Percentiles rank a stretch among this genome's conserved stretches.
These are phyloP conservation scores for Quercus berberidifolia DNA, from an alignment of 306 rosid species.

Conservation along the genomic window DNA sequence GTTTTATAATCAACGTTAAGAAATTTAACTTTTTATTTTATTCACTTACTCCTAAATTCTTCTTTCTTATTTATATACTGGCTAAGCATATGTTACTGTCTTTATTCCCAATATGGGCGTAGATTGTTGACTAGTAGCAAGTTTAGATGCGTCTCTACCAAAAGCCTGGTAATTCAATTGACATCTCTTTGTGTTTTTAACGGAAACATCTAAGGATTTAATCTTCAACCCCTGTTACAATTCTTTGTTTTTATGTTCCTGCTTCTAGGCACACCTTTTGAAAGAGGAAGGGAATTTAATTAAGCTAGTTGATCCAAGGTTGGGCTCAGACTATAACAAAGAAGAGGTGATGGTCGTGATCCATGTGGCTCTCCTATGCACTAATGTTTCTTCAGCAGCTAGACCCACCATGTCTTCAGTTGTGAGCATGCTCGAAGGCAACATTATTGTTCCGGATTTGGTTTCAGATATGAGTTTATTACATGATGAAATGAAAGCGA, in stretches of 20 bases:
- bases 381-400: constrained; percentile 21
- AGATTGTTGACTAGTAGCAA: too few relatives aligned
- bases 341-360: constrained; percentile 29
- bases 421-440: constrained; percentile 51
- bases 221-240: too few relatives aligned
- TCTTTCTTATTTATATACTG: too few relatives aligned
- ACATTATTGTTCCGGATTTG: constrained; percentile 11
- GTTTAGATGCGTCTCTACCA: too few relatives aligned
- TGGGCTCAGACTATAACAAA: constrained; percentile 25
- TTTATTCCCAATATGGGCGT: too few relatives aligned
- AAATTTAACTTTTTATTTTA: too few relatives aligned
- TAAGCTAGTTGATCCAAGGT: constrained; percentile 38
- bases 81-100: too few relatives aligned
- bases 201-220: too few relatives aligned
- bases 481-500: constrained; percentile 11
- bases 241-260: background rate
- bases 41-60: too few relatives aligned
- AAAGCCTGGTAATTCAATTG: too few relatives aligned
- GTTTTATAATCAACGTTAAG: too few relatives aligned
- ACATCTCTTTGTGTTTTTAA: too few relatives aligned
- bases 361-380: constrained; percentile 35
- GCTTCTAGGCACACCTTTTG: constrained; percentile 28
- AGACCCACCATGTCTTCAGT: constrained; percentile 44
- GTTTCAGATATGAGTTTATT: background rate
- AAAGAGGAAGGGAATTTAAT: constrained; percentile 24